These are phyloP conservation scores for Colletotrichum viniferum DNA, from an alignment of 2,329 filamentous ascomycete species.

Conservation along the genomic window DNA sequence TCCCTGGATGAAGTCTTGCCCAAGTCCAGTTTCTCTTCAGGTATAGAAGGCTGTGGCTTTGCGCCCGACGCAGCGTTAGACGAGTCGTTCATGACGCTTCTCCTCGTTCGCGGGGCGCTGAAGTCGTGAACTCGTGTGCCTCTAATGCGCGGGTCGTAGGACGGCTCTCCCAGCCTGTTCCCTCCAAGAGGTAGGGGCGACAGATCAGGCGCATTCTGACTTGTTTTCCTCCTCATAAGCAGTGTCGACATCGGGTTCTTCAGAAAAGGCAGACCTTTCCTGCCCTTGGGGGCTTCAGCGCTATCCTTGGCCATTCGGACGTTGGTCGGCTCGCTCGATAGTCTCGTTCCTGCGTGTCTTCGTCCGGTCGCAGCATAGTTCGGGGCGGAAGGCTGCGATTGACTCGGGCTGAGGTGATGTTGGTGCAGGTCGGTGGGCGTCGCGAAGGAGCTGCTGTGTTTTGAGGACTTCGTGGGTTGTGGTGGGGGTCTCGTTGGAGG, in stretches of 20 bases:
- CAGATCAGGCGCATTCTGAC: conserved; percentile 51
- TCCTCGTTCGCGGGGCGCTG: conserved; percentile 61
- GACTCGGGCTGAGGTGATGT: not conserved
- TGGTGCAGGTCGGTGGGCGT: conserved; percentile 53
- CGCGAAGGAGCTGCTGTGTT: conserved; percentile 47
- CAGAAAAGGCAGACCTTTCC: conserved; percentile 61
- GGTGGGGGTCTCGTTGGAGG: conserved; percentile 32
- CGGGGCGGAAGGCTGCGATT: not conserved
- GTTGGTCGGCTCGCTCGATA: conserved; percentile 40
- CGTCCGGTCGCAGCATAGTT: conserved; percentile 36
- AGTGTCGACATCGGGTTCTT: conserved; percentile 66
- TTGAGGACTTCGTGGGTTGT: conserved; percentile 32
- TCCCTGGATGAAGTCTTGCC: conserved; percentile 26
- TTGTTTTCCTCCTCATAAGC: conserved; percentile 60
- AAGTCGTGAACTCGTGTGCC: conserved; percentile 71
- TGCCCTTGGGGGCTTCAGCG: conserved; percentile 49
- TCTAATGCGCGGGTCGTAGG: conserved; percentile 67
- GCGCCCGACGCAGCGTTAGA: not conserved
- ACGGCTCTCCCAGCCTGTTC: conserved; percentile 45
- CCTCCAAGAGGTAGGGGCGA: conserved; percentile 41
- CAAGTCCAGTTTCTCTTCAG: conserved; percentile 11
- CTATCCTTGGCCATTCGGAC: conserved; percentile 32
- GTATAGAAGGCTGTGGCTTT: not conserved
- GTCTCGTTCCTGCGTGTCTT: conserved; percentile 45
- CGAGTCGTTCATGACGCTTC: conserved; percentile 33